Percentiles rank a stretch among this genome's conserved stretches.
Evolutionary conservation across 2,329 filamentous ascomycete genomes (phyloP).

Genomic region (Sporothrix curviconia): DNA sequence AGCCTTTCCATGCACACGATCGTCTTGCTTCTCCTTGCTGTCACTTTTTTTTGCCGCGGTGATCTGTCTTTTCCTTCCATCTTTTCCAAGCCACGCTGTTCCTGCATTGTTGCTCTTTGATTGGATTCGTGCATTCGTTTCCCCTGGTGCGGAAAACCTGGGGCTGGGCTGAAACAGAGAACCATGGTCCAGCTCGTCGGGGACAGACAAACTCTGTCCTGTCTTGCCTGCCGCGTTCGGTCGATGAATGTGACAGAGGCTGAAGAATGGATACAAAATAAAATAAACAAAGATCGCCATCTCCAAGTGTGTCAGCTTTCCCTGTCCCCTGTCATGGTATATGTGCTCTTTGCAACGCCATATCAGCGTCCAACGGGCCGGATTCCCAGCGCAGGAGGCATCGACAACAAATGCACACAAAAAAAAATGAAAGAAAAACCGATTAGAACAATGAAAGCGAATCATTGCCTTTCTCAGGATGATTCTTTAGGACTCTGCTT

Average conservation of each 20-base stretch:
- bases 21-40: background rate
- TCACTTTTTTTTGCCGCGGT: background rate
- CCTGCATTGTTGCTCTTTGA: conserved; percentile 5
- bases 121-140: background rate
- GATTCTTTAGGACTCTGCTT: too few relatives aligned
- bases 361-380: background rate
- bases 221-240: background rate
- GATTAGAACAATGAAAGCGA: background rate
- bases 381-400: background rate
- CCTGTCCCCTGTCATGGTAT: background rate
- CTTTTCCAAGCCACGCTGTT: background rate
- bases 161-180: conserved; percentile 1
- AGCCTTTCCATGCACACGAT: background rate
- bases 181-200: background rate
- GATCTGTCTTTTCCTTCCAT: background rate
- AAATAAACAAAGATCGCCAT: background rate
- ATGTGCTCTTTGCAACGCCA: background rate
- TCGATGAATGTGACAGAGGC: background rate
- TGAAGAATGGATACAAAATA: background rate
- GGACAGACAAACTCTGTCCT: background rate
- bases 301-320: background rate
- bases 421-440: background rate
- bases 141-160: background rate
- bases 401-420: too few relatives aligned
- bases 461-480: too few relatives aligned